Evolutionary conservation across 768 basidiomycete genomes (phyloP), one percentile per base, ranked within the genome.

Genomic region (Rhizopogon roseolus): DNA sequence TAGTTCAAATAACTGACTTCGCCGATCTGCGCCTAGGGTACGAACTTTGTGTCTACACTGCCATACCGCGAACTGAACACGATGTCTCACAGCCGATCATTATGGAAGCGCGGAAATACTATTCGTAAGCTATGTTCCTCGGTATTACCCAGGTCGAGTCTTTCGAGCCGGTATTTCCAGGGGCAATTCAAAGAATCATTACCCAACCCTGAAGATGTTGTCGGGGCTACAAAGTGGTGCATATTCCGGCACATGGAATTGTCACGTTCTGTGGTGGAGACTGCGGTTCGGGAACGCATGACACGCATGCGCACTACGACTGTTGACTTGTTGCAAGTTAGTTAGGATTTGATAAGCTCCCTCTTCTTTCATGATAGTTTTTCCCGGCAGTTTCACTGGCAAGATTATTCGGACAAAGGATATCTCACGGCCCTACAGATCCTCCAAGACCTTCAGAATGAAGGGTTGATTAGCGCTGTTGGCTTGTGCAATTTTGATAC

Each of bases 201-300:
- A 16, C 65, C 73, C 28, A 57, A 69, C 29, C 62, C 75, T 28
- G 63, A 72, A 37, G 60, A 68, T 3, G 76, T 88, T 9, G 57
- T 92, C 25, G 86, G 88, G 41, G 88, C 86, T 1, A 93, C 92
- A 2, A 93, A 93, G 64, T 93, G 88, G 89, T 92, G 90, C 66
- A 80, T 90, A 13, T 92, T 92, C 72, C 75, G 79, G 54, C 70
- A 71, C 28, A 71, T 74, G 14, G 68, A 68, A 13, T 73, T 80
- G 1, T 77, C 86, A 3, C 80, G 79, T 6, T 66, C 74, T 29
- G 67, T 77, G 50, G 87, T 90, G 46, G 75, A 83, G 59, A 77
- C 76, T 8, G 85, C 80, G 9, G 76, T 92, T 13, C 75, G 77
- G 55, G 88, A 92, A 60, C 82, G 90, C 48, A 77, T 87, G 70